Conservation (phyloP, 495 filamentous ascomycete species). For the Copromyces sp. region DNA sequence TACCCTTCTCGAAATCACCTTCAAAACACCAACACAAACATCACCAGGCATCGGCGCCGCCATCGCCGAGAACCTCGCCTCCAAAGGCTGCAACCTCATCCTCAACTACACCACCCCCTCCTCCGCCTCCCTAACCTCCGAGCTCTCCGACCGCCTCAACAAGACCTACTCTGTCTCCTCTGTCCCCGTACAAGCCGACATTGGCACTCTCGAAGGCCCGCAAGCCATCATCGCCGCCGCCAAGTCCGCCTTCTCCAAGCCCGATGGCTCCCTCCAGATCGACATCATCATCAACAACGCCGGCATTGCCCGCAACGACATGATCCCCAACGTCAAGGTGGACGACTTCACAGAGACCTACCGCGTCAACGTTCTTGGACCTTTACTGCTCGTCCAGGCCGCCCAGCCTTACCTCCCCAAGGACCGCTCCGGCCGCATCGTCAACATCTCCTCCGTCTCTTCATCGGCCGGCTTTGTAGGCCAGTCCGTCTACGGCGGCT, state of each 20-base stretch:
- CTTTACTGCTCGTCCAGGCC: conserved; percentile 69
- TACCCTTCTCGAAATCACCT: background rate
- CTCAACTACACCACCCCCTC: conserved; percentile 57
- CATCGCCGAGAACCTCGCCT: conserved; percentile 68
- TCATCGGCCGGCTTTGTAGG: conserved; percentile 56
- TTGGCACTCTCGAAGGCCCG: conserved; percentile 29
- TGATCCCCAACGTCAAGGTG: conserved; percentile 44
- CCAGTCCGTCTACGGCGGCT: conserved; percentile 76
- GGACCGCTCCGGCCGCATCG: conserved; percentile 65
- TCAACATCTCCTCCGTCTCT: conserved; percentile 68
- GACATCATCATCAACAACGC: conserved; percentile 91
- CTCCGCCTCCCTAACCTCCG: conserved; percentile 15
- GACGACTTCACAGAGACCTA: conserved; percentile 63
- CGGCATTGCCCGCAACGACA: conserved; percentile 52
- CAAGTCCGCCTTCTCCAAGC: conserved; percentile 20
- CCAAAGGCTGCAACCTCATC: conserved; percentile 59
- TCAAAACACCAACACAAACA: conserved; percentile 9
- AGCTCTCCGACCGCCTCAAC: conserved; percentile 32
- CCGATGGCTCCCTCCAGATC: conserved; percentile 46
- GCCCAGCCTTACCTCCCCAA: conserved; percentile 57
- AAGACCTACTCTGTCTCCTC: conserved; percentile 27
- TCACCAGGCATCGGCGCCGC: conserved; percentile 73
- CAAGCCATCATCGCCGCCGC: conserved; percentile 24
- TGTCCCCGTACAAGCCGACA: conserved; percentile 34
- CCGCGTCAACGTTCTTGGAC: conserved; percentile 75